Evolutionary conservation across 1,284 basidiomycete genomes (phyloP).

Genomic region (Irpex lacteus): DNA sequence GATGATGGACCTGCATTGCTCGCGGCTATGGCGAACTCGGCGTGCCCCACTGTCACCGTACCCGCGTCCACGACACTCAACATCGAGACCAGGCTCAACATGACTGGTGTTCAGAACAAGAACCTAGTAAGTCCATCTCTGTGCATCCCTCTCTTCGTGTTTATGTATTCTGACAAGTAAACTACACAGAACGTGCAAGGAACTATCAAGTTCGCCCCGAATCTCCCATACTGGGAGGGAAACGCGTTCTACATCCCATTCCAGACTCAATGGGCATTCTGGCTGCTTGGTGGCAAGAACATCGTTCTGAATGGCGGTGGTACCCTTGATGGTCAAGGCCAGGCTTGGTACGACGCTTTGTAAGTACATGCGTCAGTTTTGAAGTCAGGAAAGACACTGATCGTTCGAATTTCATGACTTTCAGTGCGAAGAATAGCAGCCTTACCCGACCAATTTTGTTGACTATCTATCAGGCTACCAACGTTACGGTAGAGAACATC

Average conservation of each 20-base stretch:
- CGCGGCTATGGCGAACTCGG: constrained; percentile 35
- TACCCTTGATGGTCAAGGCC: constrained; percentile 57
- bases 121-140: constrained; percentile 41
- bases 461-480: constrained; percentile 54
- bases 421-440: constrained; percentile 31
- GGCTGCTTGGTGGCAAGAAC: constrained; percentile 60
- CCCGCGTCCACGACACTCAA: constrained; percentile 47
- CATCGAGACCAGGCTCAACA: constrained; percentile 49
- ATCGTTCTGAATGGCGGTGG: constrained; percentile 57
- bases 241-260: constrained; percentile 54
- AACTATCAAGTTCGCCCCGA: constrained; percentile 47
- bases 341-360: constrained; percentile 60
- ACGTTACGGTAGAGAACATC: constrained; percentile 52
- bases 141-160: not conserved
- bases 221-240: constrained; percentile 54
- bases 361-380: constrained; percentile 23
- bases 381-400: not conserved
- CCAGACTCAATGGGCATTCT: constrained; percentile 59
- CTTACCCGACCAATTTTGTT: constrained; percentile 62
- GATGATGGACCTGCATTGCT: constrained; percentile 53
- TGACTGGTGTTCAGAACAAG: constrained; percentile 48
- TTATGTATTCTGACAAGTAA: not conserved
- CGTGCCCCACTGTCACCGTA: constrained; percentile 43
- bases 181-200: constrained; percentile 42
- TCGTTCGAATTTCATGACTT: not conserved